Base-by-base conservation (phyloP, 73 alveolate genomes). In the Paramecium octaurelia region DNA sequence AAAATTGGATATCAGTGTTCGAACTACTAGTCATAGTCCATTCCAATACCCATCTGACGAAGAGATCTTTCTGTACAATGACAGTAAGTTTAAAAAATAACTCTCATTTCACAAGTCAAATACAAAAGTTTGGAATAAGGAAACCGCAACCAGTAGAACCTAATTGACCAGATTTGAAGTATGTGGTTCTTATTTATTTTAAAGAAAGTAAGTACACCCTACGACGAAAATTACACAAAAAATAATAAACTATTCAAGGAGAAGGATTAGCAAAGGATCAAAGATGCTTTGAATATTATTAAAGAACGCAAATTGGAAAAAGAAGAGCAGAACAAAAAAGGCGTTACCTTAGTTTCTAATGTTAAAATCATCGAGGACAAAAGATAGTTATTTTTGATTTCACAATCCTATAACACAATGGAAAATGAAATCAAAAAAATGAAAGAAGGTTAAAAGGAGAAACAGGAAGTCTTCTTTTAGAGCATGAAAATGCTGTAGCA, bases 91-190 rank as follows among this genome's bases (percentile, higher is more conserved):
- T 54, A 54, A 54, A 54, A 64, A 64, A 64, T 34, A 64, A n/a
- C 46, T 64, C 4, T 64, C 84, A 23, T 64, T 64, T 64, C 84
- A 64, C 27, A 64, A 64, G 16, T 58, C 23, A 11, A 58, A 40
- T 40, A 40, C 48, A 64, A 64, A 64, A 64, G 84, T 64, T 64
- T 64, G 84, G 84, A 64, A 64, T 64, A 64, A 64, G 11, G 84
- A 64, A 64, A 64, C 84, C 0, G 46, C 84, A 23, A 27, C 84
- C 9, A 34, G 84, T 12, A 27, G 84, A 64, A 64, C 84, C 29
- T 31, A 64, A 64, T 64, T 64, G 29, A 64, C 84, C 31, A 64
- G 84, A 34, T 64, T 64, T 64, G 84, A 64, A 34, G 84, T 64
- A 31, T 64, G 31, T 12, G 21, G 8, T 18, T 21, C 24, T 64